Conservation (phyloP, 2,329 filamentous ascomycete genomes). For the Metarhizium humberi region DNA sequence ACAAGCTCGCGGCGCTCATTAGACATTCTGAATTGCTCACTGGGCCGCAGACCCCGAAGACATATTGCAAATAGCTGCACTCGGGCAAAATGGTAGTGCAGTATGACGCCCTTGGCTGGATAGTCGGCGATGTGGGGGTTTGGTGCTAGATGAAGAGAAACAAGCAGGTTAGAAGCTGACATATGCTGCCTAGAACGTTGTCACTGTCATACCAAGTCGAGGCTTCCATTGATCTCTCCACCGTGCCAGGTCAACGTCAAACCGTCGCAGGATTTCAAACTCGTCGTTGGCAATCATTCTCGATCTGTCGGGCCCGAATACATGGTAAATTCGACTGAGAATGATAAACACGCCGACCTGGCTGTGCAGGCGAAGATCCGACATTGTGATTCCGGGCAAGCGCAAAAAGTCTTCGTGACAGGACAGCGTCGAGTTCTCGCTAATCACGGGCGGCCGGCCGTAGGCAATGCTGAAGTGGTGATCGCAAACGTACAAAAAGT, state of each 20-base stretch:
- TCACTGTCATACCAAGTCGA: constrained; percentile 18
- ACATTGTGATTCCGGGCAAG: constrained; percentile 38
- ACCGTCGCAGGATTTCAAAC: constrained; percentile 21
- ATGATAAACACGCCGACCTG: constrained; percentile 53
- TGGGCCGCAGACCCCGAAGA: constrained; percentile 23
- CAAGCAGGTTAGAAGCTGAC: background rate
- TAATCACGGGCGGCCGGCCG: constrained; percentile 46
- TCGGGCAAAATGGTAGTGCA: constrained; percentile 42
- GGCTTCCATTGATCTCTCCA: constrained; percentile 28
- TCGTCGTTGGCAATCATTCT: constrained; percentile 20
- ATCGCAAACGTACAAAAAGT: constrained; percentile 55
- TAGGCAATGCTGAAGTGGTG: constrained; percentile 59
- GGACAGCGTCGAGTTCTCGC: constrained; percentile 46
- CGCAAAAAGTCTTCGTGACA: constrained; percentile 46
- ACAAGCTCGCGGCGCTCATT: constrained; percentile 33
- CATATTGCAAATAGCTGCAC: constrained; percentile 40
- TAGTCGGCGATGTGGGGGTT: constrained; percentile 37
- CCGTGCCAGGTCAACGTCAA: constrained; percentile 21
- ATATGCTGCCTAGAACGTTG: constrained; percentile 7
- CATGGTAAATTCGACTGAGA: constrained; percentile 46
- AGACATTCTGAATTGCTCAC: constrained; percentile 31
- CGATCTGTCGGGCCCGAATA: constrained; percentile 47
- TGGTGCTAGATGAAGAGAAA: constrained; percentile 20
- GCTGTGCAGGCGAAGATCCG: constrained; percentile 46
- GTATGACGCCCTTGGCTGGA: constrained; percentile 37